phyloP scores from a whole-genome alignment of 225 moss, liverwort and hornwort genomes.

The Marchantia paleacea region DNA sequence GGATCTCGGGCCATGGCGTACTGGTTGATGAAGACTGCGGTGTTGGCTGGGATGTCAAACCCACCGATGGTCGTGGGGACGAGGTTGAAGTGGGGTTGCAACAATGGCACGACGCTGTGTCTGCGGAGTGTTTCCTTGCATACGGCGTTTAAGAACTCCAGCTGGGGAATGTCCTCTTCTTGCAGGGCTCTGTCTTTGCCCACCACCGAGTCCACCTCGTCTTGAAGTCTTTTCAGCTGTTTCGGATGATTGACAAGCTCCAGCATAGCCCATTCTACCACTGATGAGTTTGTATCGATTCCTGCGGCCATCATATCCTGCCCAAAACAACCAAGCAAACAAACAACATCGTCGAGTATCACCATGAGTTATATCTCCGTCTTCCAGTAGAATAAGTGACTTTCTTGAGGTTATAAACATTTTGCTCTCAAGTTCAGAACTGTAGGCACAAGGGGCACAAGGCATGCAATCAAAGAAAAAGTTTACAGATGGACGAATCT shows the following conservation, averaged over 20 bases:
- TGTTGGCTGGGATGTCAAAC: slow-evolving; percentile 14
- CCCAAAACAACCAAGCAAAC: neutral
- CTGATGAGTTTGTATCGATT: slow-evolving; percentile 11
- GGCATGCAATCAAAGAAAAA: too few relatives aligned
- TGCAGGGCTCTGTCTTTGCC: neutral
- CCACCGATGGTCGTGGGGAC: neutral
- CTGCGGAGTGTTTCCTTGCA: slow-evolving; percentile 8
- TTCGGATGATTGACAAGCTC: slow-evolving; percentile 29
- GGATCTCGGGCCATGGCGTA: too few relatives aligned
- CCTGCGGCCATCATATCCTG: slow-evolving; percentile 29
- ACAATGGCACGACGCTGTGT: slow-evolving; percentile 1
- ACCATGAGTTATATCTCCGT: too few relatives aligned
- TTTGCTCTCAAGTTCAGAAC: too few relatives aligned
- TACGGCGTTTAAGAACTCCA: slow-evolving; percentile 4
- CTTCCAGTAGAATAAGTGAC: too few relatives aligned
- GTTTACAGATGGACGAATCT: too few relatives aligned
- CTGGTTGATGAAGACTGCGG: too few relatives aligned
- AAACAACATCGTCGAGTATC: too few relatives aligned
- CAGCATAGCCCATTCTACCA: slow-evolving; percentile 28
- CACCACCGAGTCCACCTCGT: slow-evolving; percentile 7
- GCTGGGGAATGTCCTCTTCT: neutral
- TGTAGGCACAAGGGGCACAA: too few relatives aligned
- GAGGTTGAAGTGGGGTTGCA: neutral
- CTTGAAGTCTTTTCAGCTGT: slow-evolving; percentile 16
- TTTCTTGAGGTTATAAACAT: too few relatives aligned